A percentile compares a stretch with the other conserved stretches of the same genome.
phyloP scores from a whole-genome alignment of 805 yeast species.

The Nakazawaea ishiwadae region DNA sequence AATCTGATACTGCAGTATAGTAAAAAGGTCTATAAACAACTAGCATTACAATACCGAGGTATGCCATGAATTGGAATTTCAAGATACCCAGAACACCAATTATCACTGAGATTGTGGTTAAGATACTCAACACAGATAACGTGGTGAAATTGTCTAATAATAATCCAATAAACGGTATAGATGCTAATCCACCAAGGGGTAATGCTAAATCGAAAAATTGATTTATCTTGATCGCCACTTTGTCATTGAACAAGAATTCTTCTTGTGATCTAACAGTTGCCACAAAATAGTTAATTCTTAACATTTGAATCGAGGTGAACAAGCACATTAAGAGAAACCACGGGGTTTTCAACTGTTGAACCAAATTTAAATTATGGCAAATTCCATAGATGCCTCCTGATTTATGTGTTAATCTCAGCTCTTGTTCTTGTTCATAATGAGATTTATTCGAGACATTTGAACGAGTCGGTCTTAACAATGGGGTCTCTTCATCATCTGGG shows the following conservation, averaged over 20 bases:
- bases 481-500: conserved; percentile 19
- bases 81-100: conserved; percentile 74
- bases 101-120: conserved; percentile 48
- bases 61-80: conserved; percentile 43
- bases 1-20: conserved; percentile 90
- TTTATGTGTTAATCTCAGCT: conserved; percentile 42
- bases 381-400: conserved; percentile 75
- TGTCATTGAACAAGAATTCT: conserved; percentile 54
- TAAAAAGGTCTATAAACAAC: conserved; percentile 89
- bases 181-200: conserved; percentile 82
- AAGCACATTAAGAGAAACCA: conserved; percentile 79
- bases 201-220: conserved; percentile 79
- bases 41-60: conserved; percentile 62
- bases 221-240: conserved; percentile 53
- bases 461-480: conserved; percentile 10
- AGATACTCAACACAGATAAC: conserved; percentile 45
- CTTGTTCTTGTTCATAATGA: conserved; percentile 63
- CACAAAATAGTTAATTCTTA: conserved; percentile 86
- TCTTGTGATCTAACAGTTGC: conserved; percentile 88
- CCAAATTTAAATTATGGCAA: conserved; percentile 52
- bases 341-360: conserved; percentile 42
- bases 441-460: conserved; percentile 37
- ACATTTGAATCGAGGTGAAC: conserved; percentile 85
- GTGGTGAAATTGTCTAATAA: conserved; percentile 73
- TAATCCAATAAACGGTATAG: conserved; percentile 84